Base-by-base conservation (phyloP, 2,329 filamentous ascomycete species). In the Cercospora berteroae region DNA sequence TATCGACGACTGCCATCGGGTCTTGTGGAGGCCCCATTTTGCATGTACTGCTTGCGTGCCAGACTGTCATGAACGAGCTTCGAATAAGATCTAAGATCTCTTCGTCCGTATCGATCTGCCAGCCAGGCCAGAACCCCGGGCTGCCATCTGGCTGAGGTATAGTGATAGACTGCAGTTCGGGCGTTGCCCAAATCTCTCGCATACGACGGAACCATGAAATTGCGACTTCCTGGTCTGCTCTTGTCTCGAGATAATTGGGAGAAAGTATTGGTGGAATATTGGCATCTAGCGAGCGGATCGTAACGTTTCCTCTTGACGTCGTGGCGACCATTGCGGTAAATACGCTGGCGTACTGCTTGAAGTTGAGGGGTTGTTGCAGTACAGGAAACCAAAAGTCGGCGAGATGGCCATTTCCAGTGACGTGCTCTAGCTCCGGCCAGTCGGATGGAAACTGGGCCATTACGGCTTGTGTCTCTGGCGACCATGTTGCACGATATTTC, bases 1-100 rank as follows among this genome's bases (percentile, higher is more conserved):
- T 20, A 36, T 61, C 64, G n/a, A 66, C 25, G 1, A 62, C 58
- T 5, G 64, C 64, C 42, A 61, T 56, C 8, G 27, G 27, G 31
- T 66, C 44, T 36, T 55, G 56, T 10, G 18, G 12, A 8, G 9
- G 13, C 9, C 64, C 64, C 57, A 66, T 66, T 31, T 60, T 67
- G 44, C 65, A 64, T 5, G 66, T 67, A 18, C 62, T 56, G n/a
- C 42, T 48, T 1, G 61, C 65, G 36, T 65, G 66, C 25, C 50
- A 62, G 23, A 36, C 52, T 9, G 52, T 39, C 20, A 29, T 57
- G 12, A 62, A 29, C 4, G 20, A 29, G 25, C 27, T 52, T 31
- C 33, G 50, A 16, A 64, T 20, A 18, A 58, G 23, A 36, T 60
- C 50, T 18, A 60, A 18, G 16, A 63, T 39, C 12, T 67, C 60